Base-by-base conservation (phyloP, 345 rosid genomes). In the Zanthoxylum bungeanum region DNA sequence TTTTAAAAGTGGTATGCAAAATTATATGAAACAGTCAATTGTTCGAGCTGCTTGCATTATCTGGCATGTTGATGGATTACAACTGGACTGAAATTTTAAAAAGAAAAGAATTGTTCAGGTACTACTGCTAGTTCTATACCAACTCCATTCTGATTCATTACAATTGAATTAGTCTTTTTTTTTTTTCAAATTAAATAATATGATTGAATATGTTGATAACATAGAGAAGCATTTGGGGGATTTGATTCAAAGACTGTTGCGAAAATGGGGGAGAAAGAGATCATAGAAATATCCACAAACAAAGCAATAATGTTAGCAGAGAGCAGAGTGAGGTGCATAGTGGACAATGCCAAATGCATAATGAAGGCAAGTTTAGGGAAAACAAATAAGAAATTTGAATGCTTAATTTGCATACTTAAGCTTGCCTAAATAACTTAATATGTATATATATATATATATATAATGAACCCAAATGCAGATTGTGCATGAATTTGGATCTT, bases 51-150 rank as follows among this genome's bases (percentile, higher is more conserved):
- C 96, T 95, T 44, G 89, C 98, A 1, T 72, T 95, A 87, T 85
- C 86, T 59, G 97, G 97, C 36, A 92, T 95, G 98, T 62, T 95
- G 85, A 92, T 95, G 98, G 98, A 94, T 82, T 87, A 84, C 81
- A 95, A 95, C 19, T 95, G 99, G 99, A 95, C 97, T 5, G 99
- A 95, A 75, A 95, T 95, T 69, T 28, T 89, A 64, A 95, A 89
- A 80, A 85, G 98, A 67, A 89, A 80, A 72, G 85, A 88, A 65
- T 67, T 85, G 31, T 81, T 86, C 75, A 90, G 97, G 99, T 90
- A 68, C 60, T 63, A 34, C 14, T 44, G 33, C n/a, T n/a, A 44
- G 8, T 39, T 66, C 36, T n/a, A 53, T 21, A 39, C n/a, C 22
- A 40, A 30, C 50, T 63, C 52, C 10, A 62, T 11, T 12, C 21